phyloP scores from a whole-genome alignment of 371 early-diverging fungal genomes.

The Mucor indicus region DNA sequence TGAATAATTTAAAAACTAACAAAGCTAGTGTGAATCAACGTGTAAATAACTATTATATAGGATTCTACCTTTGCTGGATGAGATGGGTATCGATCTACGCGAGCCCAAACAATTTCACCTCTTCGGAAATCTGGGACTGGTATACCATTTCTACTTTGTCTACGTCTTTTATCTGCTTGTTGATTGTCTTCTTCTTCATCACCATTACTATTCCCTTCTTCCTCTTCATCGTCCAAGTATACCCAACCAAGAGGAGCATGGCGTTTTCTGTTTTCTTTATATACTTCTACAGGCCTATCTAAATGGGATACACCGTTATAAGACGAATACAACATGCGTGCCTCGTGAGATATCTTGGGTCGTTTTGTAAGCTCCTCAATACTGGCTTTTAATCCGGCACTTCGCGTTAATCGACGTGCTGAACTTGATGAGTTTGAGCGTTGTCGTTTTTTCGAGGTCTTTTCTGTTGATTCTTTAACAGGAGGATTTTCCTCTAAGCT shows the following conservation, averaged over 20 bases:
- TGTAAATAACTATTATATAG: too few species aligned
- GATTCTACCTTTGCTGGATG: constrained; percentile 52
- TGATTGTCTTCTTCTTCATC: too few species aligned
- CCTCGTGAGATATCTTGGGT: constrained; percentile 12
- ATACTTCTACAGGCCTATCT: neutral
- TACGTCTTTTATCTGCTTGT: neutral
- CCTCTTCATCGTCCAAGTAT: constrained; percentile 10
- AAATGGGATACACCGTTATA: constrained; percentile 6
- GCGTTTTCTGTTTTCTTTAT: constrained; percentile 5
- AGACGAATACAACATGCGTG: constrained; percentile 3
- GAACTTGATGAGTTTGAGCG: neutral
- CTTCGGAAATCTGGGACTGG: constrained; percentile 8
- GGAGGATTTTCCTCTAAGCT: neutral
- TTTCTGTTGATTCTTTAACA: neutral
- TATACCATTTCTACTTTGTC: constrained; percentile 2
- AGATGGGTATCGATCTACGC: constrained; percentile 41
- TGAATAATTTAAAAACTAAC: constrained; percentile 3
- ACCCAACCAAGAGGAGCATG: constrained; percentile 17
- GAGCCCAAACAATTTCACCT: constrained; percentile 45
- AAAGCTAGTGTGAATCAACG: too few species aligned
- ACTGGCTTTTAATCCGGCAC: constrained; percentile 6
- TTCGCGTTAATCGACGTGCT: constrained; percentile 10
- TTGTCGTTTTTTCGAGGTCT: neutral
- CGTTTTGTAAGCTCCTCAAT: constrained; percentile 11
- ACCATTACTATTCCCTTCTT: too few species aligned